Evolutionary conservation across 768 basidiomycete genomes (phyloP).

Genomic region (Leucocoprinus birnbaumii): DNA sequence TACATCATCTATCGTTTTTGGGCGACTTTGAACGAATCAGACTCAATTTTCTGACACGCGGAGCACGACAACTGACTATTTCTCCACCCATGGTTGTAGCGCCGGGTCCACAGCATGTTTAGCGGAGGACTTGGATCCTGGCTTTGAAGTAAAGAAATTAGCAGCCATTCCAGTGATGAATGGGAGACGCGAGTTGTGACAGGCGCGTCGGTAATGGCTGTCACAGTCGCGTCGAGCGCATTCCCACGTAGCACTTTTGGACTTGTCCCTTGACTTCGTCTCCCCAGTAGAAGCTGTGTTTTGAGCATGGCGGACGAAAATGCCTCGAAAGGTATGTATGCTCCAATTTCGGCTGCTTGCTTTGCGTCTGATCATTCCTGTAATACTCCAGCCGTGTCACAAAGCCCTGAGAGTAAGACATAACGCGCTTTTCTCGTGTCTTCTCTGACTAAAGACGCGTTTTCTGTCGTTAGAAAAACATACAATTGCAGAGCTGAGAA

Average conservation of each 20-base stretch:
- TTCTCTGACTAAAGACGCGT: slow-evolving; percentile 24
- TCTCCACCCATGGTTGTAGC: slow-evolving; percentile 96
- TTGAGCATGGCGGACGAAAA: slow-evolving; percentile 3
- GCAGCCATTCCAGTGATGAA: slow-evolving; percentile 40
- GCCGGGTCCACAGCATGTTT: slow-evolving; percentile 52
- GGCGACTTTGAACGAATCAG: slow-evolving; percentile 56
- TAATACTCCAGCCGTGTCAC: slow-evolving; percentile 8
- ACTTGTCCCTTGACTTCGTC: slow-evolving; percentile 18
- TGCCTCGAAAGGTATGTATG: slow-evolving; percentile 4
- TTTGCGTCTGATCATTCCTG: not conserved
- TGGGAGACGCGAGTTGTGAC: slow-evolving; percentile 20
- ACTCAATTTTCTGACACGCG: not conserved
- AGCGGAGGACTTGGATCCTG: slow-evolving; percentile 35
- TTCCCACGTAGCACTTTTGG: slow-evolving; percentile 27
- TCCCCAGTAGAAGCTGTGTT: not conserved
- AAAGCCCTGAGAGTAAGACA: slow-evolving; percentile 25
- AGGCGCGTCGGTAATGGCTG: slow-evolving; percentile 14
- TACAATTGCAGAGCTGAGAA: slow-evolving; percentile 62
- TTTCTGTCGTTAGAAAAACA: slow-evolving; percentile 27
- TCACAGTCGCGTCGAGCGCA: slow-evolving; percentile 33
- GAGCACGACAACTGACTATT: slow-evolving; percentile 68
- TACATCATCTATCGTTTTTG: slow-evolving; percentile 96
- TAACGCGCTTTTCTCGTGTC: slow-evolving; percentile 22
- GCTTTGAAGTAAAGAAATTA: slow-evolving; percentile 56
- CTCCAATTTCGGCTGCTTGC: not conserved